These are phyloP conservation scores for Phyllosticta citriasiana DNA, from an alignment of 2,329 filamentous ascomycete species.

Conservation along the genomic window DNA sequence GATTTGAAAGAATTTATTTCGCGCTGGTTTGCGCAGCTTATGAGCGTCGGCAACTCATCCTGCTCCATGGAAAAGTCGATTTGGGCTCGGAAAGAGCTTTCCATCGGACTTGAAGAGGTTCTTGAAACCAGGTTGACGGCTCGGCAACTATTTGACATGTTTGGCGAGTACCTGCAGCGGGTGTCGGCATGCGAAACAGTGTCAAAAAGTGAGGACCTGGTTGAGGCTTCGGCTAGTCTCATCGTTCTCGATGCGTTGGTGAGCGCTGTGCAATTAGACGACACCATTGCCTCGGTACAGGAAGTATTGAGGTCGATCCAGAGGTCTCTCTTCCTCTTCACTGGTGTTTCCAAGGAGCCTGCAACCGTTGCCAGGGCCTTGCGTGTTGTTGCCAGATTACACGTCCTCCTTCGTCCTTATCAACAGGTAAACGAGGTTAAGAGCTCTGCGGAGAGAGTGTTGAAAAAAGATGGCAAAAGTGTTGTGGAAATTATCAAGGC, in stretches of 20 bases:
- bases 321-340: slow-evolving; percentile 1
- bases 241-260: slow-evolving; percentile 7
- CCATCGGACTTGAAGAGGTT: slow-evolving; percentile 15
- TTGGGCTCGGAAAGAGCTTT: slow-evolving; percentile 22
- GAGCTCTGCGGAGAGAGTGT: neutral
- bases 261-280: neutral
- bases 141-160: slow-evolving; percentile 21
- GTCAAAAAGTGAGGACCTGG: neutral
- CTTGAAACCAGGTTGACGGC: slow-evolving; percentile 25
- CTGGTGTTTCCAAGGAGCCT: slow-evolving; percentile 4
- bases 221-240: slow-evolving; percentile 5
- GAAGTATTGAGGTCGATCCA: slow-evolving; percentile 3
- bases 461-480: neutral
- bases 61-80: slow-evolving; percentile 13
- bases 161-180: slow-evolving; percentile 18
- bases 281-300: slow-evolving; percentile 1
- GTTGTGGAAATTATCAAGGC: slow-evolving; percentile 2
- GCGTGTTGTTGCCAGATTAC: slow-evolving; percentile 2
- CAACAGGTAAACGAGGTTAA: neutral
- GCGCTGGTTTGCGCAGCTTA: slow-evolving; percentile 26
- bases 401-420: slow-evolving; percentile 5
- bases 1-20: slow-evolving; percentile 25
- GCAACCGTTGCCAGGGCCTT: slow-evolving; percentile 5
- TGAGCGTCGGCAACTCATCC: slow-evolving; percentile 1
- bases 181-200: slow-evolving; percentile 1